Base-by-base conservation (phyloP, 2,329 filamentous ascomycete species). In the Alternaria arbusti region DNA sequence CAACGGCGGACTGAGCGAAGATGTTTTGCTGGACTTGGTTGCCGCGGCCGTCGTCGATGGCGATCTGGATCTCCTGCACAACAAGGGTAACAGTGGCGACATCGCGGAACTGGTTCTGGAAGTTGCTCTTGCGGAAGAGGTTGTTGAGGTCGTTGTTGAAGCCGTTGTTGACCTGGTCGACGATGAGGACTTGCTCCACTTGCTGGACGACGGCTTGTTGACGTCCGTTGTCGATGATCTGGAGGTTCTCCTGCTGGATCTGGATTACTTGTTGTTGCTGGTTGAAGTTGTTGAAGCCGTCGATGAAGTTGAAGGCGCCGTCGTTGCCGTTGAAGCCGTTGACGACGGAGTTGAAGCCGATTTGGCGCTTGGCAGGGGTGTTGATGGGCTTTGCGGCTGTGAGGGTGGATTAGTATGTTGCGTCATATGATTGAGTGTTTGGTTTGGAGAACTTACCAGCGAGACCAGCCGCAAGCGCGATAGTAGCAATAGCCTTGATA, bases 401-500 rank as follows among this genome's bases (percentile, higher is more conserved):
- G 43, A 43, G n/a, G n/a, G n/a, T 36, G 11, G 20, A 57, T 75
- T 52, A 73, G 64, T 67, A n/a, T 58, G 22, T 47, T 22, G 32
- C 26, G 30, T 11, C 40, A 25, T 17, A 23, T 20, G 17, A 5
- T 57, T 10, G 4, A 20, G 10, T 12, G 17, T 20, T 32, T 15
- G 7, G 4, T 22, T 25, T n/a, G 32, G 28, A 30, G 8, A 20
- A 67, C 71, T 63, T 70, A 78, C 74, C 74, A 69, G 74, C 73
- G 62, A 78, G 67, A 65, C 74, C 72, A 69, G 76, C 72, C 69
- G 74, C 75, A 63, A 78, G 70, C 40, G 72, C 74, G 52, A 78
- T 56, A 26, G 69, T 66, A 62, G 67, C 66, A 58, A 70, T 61
- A 54, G 66, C 68, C 61, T 72, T 74, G 69, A 74, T 59, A 67